Evolutionary conservation across 768 basidiomycete genomes (phyloP).

Genomic region (Tulasnella sp.): DNA sequence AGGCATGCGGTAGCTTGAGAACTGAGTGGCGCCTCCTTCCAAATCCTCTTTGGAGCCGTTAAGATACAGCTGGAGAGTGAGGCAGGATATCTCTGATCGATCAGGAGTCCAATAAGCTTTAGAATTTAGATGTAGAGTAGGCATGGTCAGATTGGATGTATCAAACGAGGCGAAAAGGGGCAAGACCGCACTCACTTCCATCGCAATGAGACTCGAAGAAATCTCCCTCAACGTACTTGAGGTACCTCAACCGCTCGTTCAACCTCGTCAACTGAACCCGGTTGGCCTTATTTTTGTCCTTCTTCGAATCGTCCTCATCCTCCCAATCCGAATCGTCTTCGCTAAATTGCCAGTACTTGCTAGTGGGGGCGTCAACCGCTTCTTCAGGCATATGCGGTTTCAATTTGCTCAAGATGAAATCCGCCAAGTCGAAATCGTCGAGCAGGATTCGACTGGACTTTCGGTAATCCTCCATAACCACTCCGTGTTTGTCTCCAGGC

Average conservation of each 20-base stretch:
- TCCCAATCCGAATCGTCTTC: background rate
- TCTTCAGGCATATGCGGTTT: constrained; percentile 16
- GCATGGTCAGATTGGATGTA: background rate
- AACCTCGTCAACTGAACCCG: constrained; percentile 17
- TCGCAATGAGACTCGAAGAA: constrained; percentile 35
- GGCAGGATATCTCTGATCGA: constrained; percentile 33
- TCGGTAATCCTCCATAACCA: constrained; percentile 22
- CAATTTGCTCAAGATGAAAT: constrained; percentile 32
- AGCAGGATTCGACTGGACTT: constrained; percentile 33
- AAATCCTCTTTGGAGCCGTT: constrained; percentile 31
- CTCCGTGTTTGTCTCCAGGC: background rate
- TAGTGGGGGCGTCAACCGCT: background rate
- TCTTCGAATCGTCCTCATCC: background rate
- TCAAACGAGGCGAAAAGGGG: no score
- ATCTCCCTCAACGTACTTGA: constrained; percentile 31
- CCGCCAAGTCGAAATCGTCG: constrained; percentile 33
- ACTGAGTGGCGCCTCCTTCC: constrained; percentile 35
- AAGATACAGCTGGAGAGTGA: constrained; percentile 35
- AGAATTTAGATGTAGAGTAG: background rate
- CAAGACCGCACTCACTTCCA: background rate
- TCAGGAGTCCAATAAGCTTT: constrained; percentile 29
- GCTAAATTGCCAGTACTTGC: background rate
- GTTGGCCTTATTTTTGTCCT: background rate
- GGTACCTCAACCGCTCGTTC: constrained; percentile 31
- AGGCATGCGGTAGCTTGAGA: background rate